These are phyloP conservation scores for Solanum phureja DNA, from an alignment of 257 asterid genomes.

Conservation along the genomic window DNA sequence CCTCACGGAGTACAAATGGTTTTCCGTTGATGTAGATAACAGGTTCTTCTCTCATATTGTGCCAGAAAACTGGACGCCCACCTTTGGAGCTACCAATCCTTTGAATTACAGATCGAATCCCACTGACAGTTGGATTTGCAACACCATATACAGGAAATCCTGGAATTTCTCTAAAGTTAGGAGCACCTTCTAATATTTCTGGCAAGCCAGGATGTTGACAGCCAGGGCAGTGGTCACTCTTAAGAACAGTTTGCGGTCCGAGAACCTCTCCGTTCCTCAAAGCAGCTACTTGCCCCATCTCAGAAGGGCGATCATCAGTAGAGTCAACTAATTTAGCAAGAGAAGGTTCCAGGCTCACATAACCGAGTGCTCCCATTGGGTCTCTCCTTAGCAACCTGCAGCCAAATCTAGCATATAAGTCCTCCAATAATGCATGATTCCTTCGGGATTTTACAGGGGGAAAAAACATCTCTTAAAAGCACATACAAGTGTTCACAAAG, in stretches of 20 bases:
- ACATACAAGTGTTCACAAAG: not conserved
- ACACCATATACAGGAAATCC: slow-evolving; percentile 97
- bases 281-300: slow-evolving; percentile 93
- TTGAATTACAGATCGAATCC: slow-evolving; percentile 82
- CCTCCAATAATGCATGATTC: not conserved
- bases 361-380: slow-evolving; percentile 97
- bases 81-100: slow-evolving; percentile 81
- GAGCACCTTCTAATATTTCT: slow-evolving; percentile 96
- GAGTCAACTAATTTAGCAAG: slow-evolving; percentile 31
- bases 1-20: slow-evolving; percentile 97
- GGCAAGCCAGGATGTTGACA: slow-evolving; percentile 83
- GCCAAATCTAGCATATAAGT: not conserved
- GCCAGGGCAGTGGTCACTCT: slow-evolving; percentile 97
- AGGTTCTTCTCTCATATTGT: slow-evolving; percentile 98
- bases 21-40: slow-evolving; percentile 93
- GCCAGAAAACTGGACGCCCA: slow-evolving; percentile 91
- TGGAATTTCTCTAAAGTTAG: slow-evolving; percentile 90
- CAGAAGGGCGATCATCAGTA: slow-evolving; percentile 60
- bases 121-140: slow-evolving; percentile 89
- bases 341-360: slow-evolving; percentile 45
- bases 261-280: slow-evolving; percentile 91
- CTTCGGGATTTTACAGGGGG: not conserved
- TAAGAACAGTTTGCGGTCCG: slow-evolving; percentile 96
- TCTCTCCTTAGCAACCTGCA: slow-evolving; percentile 92
- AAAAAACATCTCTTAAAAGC: not conserved